Evolutionary conservation across 441 rosid species (phyloP).

Genomic region (Jatropha podagrica): DNA sequence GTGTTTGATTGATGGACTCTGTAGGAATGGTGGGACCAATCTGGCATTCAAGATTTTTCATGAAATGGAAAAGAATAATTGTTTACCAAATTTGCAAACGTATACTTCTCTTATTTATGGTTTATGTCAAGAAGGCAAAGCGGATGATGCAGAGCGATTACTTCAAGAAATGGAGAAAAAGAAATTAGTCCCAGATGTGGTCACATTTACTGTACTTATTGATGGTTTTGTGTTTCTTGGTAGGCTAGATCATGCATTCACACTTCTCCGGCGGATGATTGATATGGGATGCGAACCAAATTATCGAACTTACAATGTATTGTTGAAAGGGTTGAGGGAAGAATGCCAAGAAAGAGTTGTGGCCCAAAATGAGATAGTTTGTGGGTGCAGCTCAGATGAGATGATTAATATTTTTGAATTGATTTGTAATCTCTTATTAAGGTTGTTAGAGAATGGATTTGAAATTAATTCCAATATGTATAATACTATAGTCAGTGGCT

Average conservation of each 20-base stretch:
- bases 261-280: slow-evolving; percentile 43
- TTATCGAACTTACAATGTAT: slow-evolving; percentile 49
- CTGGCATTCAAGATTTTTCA: slow-evolving; percentile 48
- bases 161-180: slow-evolving; percentile 50
- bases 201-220: slow-evolving; percentile 51
- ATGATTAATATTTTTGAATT: slow-evolving; percentile 28
- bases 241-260: slow-evolving; percentile 52
- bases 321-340: slow-evolving; percentile 55
- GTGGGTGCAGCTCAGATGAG: slow-evolving; percentile 32
- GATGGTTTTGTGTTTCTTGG: slow-evolving; percentile 56
- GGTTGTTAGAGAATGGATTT: slow-evolving; percentile 45
- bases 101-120: slow-evolving; percentile 60
- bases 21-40: slow-evolving; percentile 39
- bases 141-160: slow-evolving; percentile 49
- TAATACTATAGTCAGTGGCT: slow-evolving; percentile 39
- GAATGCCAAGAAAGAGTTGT: slow-evolving; percentile 42
- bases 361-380: slow-evolving; percentile 38
- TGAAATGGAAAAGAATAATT: slow-evolving; percentile 47
- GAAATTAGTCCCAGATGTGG: slow-evolving; percentile 45
- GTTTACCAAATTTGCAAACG: slow-evolving; percentile 52
- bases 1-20: slow-evolving; percentile 52
- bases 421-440: slow-evolving; percentile 40
- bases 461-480: slow-evolving; percentile 43
- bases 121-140: slow-evolving; percentile 54
- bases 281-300: slow-evolving; percentile 52